Conservation (phyloP, 495 filamentous ascomycete species). For the Lepraria neglecta region DNA sequence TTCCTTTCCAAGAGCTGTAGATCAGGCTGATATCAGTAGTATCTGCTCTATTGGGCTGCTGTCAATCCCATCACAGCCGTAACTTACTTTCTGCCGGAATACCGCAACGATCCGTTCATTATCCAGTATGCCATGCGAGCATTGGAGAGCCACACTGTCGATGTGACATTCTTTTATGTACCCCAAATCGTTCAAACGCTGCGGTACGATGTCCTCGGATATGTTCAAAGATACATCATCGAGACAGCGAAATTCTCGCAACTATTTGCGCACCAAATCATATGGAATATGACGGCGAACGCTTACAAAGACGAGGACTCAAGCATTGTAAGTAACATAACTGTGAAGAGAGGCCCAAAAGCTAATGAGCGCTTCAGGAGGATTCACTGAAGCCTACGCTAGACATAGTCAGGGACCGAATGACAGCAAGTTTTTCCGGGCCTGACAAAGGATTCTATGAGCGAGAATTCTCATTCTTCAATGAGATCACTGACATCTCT, state of each 20-base stretch:
- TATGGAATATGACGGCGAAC: conserved; percentile 99
- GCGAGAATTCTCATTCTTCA: conserved; percentile 94
- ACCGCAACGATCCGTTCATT: conserved; percentile 89
- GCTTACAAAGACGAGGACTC: conserved; percentile 95
- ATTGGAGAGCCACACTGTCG: conserved; percentile 84
- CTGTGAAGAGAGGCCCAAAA: neutral
- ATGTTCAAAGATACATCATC: conserved; percentile 91
- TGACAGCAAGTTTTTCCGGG: conserved; percentile 73
- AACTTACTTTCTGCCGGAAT: conserved; percentile 86
- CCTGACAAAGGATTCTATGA: conserved; percentile 84
- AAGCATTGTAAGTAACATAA: conserved; percentile 42
- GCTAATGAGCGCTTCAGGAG: conserved; percentile 38
- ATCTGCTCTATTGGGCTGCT: conserved; percentile 88
- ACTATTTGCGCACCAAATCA: conserved; percentile 96
- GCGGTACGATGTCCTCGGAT: conserved; percentile 90
- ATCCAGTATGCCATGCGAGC: conserved; percentile 97
- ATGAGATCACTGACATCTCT: conserved; percentile 90
- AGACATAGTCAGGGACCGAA: conserved; percentile 78
- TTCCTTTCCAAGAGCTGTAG: neutral
- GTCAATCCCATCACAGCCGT: conserved; percentile 89
- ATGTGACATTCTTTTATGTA: conserved; percentile 98
- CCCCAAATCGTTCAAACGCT: conserved; percentile 95
- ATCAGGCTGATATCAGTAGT: conserved; percentile 35
- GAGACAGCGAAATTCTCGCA: conserved; percentile 95
- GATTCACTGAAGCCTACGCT: conserved; percentile 89